Evolutionary conservation across 805 yeast genomes (phyloP), one percentile per base, ranked within the genome.

Genomic region (Candida sanyiensis): DNA sequence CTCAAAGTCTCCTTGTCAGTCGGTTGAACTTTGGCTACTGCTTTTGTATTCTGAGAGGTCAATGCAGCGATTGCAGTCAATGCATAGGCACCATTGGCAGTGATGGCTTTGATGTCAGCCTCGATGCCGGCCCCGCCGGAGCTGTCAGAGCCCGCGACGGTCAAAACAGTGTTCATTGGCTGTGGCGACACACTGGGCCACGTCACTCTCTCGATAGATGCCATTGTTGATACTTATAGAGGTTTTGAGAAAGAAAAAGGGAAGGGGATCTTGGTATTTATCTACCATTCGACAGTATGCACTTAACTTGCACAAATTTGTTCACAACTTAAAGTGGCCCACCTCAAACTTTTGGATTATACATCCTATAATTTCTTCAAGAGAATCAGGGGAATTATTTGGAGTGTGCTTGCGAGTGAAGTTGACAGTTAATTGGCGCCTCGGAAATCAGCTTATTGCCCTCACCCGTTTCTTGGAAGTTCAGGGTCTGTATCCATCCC

Each of bases 51-150:
- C 52, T 87, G 95, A 6, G 88, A 83, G 0, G 95, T 86, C 42
- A 87, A 59, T 3, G 88, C 89, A 7, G 88, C 73, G 32, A 84
- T 77, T 50, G 88, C 81, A 1, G 89, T 82, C 57, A 80, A 61
- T 0, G 84, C 95, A 52, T 79, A 83, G 36, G 86, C 86, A 12
- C 75, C 74, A 50, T 82, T 84, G 2, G 83, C 83, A 3, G 83
- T 68, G 39, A 86, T 72, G 0, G 95, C 78, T 61, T 87, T 87
- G 27, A 86, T 56, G 56, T 86, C 96, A 1, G 95, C 95, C 57
- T 86, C 95, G 35, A 86, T 78, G 3, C 96, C 96, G 3, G 96
- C 95, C 4, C 95, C 95, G 3, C 95, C 96, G 9, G 90, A 80
- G 31, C 80, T 73, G 56, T 86, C 96, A 0, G 90, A 80, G 0